Conservation (phyloP, 208 protist species). For the Porcisia deanei region DNA sequence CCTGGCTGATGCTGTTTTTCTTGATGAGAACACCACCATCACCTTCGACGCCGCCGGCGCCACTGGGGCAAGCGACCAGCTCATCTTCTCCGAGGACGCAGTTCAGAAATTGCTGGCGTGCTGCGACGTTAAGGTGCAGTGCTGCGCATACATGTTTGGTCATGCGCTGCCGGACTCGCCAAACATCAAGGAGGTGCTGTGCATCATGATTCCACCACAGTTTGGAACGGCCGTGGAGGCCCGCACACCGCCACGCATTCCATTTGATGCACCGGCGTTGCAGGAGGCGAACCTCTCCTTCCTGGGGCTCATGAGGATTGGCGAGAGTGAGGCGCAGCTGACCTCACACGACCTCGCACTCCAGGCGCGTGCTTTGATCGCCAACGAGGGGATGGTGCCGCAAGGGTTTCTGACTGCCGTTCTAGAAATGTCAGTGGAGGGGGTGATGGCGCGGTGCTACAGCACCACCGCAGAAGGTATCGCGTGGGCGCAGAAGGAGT, state of each 20-base stretch:
- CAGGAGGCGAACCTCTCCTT: constrained; percentile 74
- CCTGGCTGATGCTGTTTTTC: constrained; percentile 73
- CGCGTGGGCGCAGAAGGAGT: constrained; percentile 61
- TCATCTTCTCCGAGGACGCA: constrained; percentile 79
- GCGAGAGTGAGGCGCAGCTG: constrained; percentile 63
- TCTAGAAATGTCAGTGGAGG: constrained; percentile 66
- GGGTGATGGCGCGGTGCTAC: constrained; percentile 76
- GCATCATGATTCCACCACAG: constrained; percentile 87
- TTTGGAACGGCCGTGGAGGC: constrained; percentile 64
- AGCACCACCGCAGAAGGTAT: constrained; percentile 81
- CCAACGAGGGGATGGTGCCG: constrained; percentile 62
- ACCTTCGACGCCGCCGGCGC: constrained; percentile 60
- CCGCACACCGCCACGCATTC: constrained; percentile 67
- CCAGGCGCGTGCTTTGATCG: constrained; percentile 67
- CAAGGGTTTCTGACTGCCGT: constrained; percentile 43
- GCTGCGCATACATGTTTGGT: constrained; percentile 85
- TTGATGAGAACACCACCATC: constrained; percentile 69
- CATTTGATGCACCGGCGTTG: constrained; percentile 58
- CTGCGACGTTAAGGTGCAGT: constrained; percentile 87
- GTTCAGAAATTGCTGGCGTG: constrained; percentile 75
- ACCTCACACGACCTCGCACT: constrained; percentile 83
- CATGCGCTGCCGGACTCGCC: constrained; percentile 81
- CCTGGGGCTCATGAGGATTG: constrained; percentile 75
- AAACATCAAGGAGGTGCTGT: constrained; percentile 88
- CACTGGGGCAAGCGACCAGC: constrained; percentile 78